Evolutionary conservation across 1,139 yeast genomes (phyloP).

Genomic region (Debaryomyces udenii): DNA sequence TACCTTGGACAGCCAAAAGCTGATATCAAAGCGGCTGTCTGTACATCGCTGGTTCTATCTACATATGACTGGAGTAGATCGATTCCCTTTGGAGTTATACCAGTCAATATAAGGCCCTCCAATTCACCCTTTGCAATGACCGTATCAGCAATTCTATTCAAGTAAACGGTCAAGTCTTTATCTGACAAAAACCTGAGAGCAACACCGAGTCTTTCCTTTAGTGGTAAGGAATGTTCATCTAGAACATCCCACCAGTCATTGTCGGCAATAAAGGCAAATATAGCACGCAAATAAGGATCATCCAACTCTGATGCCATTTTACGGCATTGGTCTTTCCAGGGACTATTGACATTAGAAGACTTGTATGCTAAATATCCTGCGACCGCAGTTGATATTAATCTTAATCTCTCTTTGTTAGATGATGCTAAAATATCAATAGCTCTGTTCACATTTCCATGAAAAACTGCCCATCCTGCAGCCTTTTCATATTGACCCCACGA

Average conservation of each 20-base stretch:
- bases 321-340: conserved; percentile 94
- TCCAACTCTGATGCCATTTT: conserved; percentile 83
- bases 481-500: conserved; percentile 69
- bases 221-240: conserved; percentile 85
- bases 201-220: conserved; percentile 86
- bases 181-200: conserved; percentile 86
- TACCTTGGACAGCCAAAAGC: conserved; percentile 84
- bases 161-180: conserved; percentile 67
- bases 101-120: conserved; percentile 89
- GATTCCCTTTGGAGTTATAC: conserved; percentile 81
- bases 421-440: conserved; percentile 74
- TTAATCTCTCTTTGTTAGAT: conserved; percentile 62
- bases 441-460: conserved; percentile 82
- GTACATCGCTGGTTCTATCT: conserved; percentile 88
- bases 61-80: conserved; percentile 85
- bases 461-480: conserved; percentile 98
- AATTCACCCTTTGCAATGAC: conserved; percentile 81
- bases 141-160: conserved; percentile 68
- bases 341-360: conserved; percentile 62
- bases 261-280: conserved; percentile 92
- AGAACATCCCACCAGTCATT: conserved; percentile 96
- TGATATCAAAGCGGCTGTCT: conserved; percentile 83
- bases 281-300: conserved; percentile 86
- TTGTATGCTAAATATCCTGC: conserved; percentile 88
- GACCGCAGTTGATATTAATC: conserved; percentile 89